Conservation (phyloP, 2,329 filamentous ascomycete species). For the Talaromyces albobiverticillius region DNA sequence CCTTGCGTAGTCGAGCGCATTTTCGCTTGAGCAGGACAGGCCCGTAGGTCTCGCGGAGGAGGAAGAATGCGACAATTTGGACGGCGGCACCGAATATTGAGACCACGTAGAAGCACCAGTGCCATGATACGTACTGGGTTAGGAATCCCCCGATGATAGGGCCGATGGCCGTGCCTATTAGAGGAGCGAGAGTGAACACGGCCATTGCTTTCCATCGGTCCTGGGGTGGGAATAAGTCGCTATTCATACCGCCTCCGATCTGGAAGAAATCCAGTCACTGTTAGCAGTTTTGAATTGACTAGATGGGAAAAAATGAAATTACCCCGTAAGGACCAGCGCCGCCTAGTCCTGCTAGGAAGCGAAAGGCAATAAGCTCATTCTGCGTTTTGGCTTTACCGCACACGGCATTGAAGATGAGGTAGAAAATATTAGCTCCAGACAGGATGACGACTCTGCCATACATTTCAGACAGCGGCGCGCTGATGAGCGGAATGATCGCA, state of each 20-base stretch:
- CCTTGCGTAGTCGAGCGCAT: slow-evolving; percentile 29
- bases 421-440: slow-evolving; percentile 56
- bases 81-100: slow-evolving; percentile 23
- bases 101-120: slow-evolving; percentile 43
- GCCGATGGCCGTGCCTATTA: slow-evolving; percentile 17
- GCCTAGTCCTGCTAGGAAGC: slow-evolving; percentile 61
- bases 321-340: slow-evolving; percentile 54
- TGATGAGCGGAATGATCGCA: slow-evolving; percentile 57
- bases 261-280: neutral
- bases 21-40: slow-evolving; percentile 37
- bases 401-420: slow-evolving; percentile 62
- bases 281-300: slow-evolving; percentile 30
- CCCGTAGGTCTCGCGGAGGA: slow-evolving; percentile 45
- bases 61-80: slow-evolving; percentile 17
- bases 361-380: slow-evolving; percentile 56
- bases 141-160: slow-evolving; percentile 37
- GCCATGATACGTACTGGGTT: slow-evolving; percentile 36
- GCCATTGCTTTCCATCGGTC: neutral
- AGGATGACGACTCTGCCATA: slow-evolving; percentile 57
- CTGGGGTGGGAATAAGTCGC: neutral
- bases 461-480: slow-evolving; percentile 60
- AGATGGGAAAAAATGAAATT: slow-evolving; percentile 38
- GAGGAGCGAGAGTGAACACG: neutral
- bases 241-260: neutral
- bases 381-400: slow-evolving; percentile 60